phyloP scores from a whole-genome alignment of 1,284 basidiomycete species.

The Fomitopsis betulina region DNA sequence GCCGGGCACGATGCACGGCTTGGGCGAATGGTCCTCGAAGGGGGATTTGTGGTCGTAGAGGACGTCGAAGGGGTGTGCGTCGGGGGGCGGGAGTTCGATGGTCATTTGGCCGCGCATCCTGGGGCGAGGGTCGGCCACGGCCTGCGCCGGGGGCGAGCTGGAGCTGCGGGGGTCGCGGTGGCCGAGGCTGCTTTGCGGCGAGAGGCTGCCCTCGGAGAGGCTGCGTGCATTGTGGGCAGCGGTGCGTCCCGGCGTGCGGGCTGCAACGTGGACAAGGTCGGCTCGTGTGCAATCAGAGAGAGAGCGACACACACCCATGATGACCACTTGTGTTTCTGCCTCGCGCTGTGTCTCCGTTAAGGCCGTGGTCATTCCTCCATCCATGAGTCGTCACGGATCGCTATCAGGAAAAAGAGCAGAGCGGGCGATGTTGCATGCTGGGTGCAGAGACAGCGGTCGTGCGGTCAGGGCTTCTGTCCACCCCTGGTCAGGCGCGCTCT shows the following conservation, averaged over 20 bases:
- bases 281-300: neutral
- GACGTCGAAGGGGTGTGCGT: slow-evolving; percentile 11
- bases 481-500: neutral
- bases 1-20: slow-evolving; percentile 29
- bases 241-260: neutral
- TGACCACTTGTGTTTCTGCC: neutral
- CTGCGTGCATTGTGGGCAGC: neutral
- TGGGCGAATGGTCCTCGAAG: slow-evolving; percentile 25
- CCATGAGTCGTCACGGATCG: slow-evolving; percentile 4
- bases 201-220: neutral
- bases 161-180: neutral
- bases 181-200: slow-evolving; percentile 1
- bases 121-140: slow-evolving; percentile 1
- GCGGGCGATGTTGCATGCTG: slow-evolving; percentile 1
- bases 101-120: slow-evolving; percentile 14
- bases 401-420: neutral
- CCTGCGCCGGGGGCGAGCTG: neutral
- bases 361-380: slow-evolving; percentile 6
- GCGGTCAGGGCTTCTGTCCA: neutral
- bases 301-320: neutral
- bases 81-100: slow-evolving; percentile 15
- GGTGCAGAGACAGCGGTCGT: neutral
- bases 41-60: slow-evolving; percentile 24
- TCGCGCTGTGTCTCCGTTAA: neutral
- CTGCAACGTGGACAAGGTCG: slow-evolving; percentile 1